Conservation (phyloP, 2,329 filamentous ascomycete genomes). For the Microascus cirrosus region DNA sequence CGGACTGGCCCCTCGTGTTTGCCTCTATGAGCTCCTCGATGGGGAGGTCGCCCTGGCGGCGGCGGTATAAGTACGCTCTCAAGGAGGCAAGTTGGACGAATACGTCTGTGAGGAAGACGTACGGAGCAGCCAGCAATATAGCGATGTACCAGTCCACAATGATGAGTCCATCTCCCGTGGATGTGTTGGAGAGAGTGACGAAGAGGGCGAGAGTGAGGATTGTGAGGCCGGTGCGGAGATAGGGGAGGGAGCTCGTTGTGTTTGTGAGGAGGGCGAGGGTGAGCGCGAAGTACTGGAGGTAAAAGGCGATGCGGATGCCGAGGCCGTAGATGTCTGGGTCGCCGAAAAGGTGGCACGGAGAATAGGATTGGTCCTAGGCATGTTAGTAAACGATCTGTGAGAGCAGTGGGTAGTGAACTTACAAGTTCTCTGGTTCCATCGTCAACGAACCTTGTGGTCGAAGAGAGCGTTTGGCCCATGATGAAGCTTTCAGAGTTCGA, state of each 20-base stretch:
- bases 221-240: slow-evolving; percentile 1
- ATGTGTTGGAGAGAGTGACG: not conserved
- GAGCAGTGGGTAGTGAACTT: not conserved
- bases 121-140: not conserved
- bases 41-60: not conserved
- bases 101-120: slow-evolving; percentile 1
- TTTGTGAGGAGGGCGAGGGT: slow-evolving; percentile 1
- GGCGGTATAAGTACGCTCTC: not conserved
- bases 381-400: slow-evolving; percentile 18
- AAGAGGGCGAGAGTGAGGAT: slow-evolving; percentile 1
- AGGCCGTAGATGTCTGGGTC: slow-evolving; percentile 6
- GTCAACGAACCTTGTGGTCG: slow-evolving; percentile 1
- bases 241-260: not conserved
- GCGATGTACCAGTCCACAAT: slow-evolving; percentile 3
- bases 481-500: not conserved
- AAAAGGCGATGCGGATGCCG: slow-evolving; percentile 6
- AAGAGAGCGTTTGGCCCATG: slow-evolving; percentile 3
- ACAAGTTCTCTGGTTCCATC: not conserved
- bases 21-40: not conserved
- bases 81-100: not conserved
- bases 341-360: slow-evolving; percentile 5
- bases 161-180: slow-evolving; percentile 1
- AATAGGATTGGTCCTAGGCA: slow-evolving; percentile 12
- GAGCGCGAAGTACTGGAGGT: slow-evolving; percentile 5
- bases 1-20: not conserved